These are phyloP conservation scores for Pisolithus albus DNA, from an alignment of 768 basidiomycete genomes.

Conservation along the genomic window DNA sequence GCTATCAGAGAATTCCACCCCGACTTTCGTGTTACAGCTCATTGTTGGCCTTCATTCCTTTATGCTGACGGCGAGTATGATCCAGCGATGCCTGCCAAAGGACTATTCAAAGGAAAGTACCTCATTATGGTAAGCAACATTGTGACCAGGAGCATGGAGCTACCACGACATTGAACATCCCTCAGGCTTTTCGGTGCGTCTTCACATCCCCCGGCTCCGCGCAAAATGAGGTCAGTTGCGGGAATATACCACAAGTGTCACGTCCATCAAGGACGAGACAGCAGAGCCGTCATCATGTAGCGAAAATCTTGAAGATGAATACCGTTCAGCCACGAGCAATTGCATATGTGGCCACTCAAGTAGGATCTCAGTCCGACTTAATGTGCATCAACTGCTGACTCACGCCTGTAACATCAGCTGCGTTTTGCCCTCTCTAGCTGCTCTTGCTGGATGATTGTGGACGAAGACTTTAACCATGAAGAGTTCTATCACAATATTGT, in stretches of 20 bases:
- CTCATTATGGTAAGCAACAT: background rate
- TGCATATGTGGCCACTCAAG: constrained; percentile 23
- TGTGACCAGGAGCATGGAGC: too few relatives aligned
- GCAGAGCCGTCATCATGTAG: constrained; percentile 4
- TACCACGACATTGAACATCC: background rate
- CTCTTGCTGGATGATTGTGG: constrained; percentile 1
- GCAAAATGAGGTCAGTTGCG: background rate
- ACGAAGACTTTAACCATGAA: constrained; percentile 7
- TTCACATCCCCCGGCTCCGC: constrained; percentile 17
- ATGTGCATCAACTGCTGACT: background rate
- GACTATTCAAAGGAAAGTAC: constrained; percentile 2
- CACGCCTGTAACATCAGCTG: constrained; percentile 1
- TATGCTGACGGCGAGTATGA: background rate
- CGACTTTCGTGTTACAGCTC: background rate
- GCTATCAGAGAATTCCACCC: background rate
- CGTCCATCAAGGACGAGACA: background rate
- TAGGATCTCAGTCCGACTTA: constrained; percentile 2
- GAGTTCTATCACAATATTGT: constrained; percentile 11
- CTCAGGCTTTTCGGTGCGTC: constrained; percentile 13
- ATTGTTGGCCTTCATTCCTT: constrained; percentile 7
- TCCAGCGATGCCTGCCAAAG: background rate
- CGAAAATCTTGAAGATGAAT: constrained; percentile 4
- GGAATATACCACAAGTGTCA: background rate
- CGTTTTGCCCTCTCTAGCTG: constrained; percentile 9
- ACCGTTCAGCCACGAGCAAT: constrained; percentile 15